These are phyloP conservation scores for Phellopilus nigrolimitatus DNA, from an alignment of 1,284 basidiomycete species.

Conservation along the genomic window DNA sequence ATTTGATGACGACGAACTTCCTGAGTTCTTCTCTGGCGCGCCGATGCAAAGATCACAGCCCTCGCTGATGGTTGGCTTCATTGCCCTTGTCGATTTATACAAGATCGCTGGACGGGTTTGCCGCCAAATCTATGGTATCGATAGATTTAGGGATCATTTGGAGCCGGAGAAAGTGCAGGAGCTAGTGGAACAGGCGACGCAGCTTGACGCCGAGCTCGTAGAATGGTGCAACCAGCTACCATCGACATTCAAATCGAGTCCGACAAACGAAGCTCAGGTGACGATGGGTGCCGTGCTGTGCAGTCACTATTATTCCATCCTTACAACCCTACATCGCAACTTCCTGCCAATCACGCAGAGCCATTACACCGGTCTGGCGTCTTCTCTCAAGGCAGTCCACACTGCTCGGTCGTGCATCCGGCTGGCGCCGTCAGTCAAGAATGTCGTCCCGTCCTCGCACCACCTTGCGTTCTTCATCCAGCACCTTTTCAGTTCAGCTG, in stretches of 20 bases:
- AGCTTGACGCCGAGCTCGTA: constrained; percentile 68
- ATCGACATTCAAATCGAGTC: constrained; percentile 64
- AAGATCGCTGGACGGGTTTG: constrained; percentile 81
- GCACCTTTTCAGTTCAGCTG: constrained; percentile 85
- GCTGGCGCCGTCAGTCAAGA: constrained; percentile 79
- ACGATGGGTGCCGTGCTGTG: constrained; percentile 84
- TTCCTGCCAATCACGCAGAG: constrained; percentile 73
- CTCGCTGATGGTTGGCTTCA: constrained; percentile 75
- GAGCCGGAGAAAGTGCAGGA: constrained; percentile 71
- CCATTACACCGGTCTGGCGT: constrained; percentile 44
- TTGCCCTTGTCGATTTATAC: constrained; percentile 72
- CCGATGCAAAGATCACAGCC: constrained; percentile 49
- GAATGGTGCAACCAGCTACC: constrained; percentile 81
- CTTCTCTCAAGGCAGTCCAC: constrained; percentile 73
- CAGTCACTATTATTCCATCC: constrained; percentile 85
- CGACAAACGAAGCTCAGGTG: constrained; percentile 69
- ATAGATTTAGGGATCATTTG: constrained; percentile 65
- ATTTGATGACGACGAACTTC: constrained; percentile 73
- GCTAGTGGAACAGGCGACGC: constrained; percentile 70
- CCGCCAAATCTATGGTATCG: constrained; percentile 73
- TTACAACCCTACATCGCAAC: constrained; percentile 86
- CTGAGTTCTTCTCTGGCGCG: constrained; percentile 64
- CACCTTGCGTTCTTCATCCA: constrained; percentile 90
- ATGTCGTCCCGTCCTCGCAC: constrained; percentile 81
- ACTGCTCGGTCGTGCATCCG: constrained; percentile 78